A percentile compares a stretch with the other conserved stretches of the same genome.
These are phyloP conservation scores for Solanum piurae DNA, from an alignment of 257 asterid genomes.

Conservation along the genomic window DNA sequence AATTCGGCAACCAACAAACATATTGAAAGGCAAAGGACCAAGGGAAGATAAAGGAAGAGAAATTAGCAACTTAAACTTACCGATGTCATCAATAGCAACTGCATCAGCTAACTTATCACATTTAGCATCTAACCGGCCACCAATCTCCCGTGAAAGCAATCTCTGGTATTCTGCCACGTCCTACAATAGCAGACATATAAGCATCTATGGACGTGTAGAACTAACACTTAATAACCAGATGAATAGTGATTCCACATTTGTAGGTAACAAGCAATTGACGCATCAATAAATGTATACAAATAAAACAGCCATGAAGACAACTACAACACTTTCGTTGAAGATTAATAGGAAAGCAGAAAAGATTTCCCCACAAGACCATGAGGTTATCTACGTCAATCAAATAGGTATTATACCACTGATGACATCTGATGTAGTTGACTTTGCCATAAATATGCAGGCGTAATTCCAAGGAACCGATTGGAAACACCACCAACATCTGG, in stretches of 20 bases:
- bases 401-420: conserved; percentile 45
- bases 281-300: not conserved
- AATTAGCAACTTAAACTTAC: conserved; percentile 35
- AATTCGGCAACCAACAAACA: not conserved
- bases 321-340: not conserved
- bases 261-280: not conserved
- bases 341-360: not conserved
- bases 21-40: not conserved
- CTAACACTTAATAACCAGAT: not conserved
- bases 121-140: conserved; percentile 70
- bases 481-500: conserved; percentile 97
- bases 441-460: conserved; percentile 88
- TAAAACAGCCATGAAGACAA: not conserved
- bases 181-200: conserved; percentile 26
- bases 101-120: conserved; percentile 75
- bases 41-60: not conserved
- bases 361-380: not conserved
- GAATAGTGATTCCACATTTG: not conserved
- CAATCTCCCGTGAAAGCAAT: conserved; percentile 81
- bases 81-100: conserved; percentile 57
- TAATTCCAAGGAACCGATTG: conserved; percentile 86
- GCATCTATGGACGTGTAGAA: not conserved
- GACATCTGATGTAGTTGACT: conserved; percentile 65
- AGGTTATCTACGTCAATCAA: not conserved
- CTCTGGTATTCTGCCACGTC: conserved; percentile 74